Percentiles rank a stretch among this genome's conserved stretches.
These are phyloP conservation scores for Bipolaris zeicola DNA, from an alignment of 2,329 filamentous ascomycete species.

Conservation along the genomic window DNA sequence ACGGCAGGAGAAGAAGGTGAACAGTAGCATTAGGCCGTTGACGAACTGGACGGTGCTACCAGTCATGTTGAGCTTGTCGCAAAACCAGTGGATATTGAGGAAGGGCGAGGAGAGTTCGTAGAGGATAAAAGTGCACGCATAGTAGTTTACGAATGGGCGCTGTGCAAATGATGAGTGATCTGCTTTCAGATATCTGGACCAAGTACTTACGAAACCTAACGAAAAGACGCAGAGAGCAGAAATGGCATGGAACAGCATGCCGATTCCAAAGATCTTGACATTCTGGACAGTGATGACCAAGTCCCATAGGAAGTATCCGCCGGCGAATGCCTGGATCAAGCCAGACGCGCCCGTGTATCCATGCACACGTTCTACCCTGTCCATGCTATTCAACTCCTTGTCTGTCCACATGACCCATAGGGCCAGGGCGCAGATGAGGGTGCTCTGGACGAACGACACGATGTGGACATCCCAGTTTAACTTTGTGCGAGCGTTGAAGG, in stretches of 20 bases:
- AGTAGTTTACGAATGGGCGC: conserved; percentile 85
- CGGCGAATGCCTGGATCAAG: conserved; percentile 75
- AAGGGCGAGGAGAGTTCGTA: conserved; percentile 88
- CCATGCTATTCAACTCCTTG: conserved; percentile 69
- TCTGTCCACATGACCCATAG: conserved; percentile 73
- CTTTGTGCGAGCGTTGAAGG: conserved; percentile 66
- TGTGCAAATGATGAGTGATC: conserved; percentile 43
- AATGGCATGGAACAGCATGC: conserved; percentile 77
- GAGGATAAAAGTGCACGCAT: conserved; percentile 79
- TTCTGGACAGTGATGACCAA: conserved; percentile 71
- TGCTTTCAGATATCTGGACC: neutral
- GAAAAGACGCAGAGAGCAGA: conserved; percentile 75
- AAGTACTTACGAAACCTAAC: conserved; percentile 73
- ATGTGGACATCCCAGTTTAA: conserved; percentile 88
- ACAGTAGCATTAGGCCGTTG: conserved; percentile 74
- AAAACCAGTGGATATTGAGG: conserved; percentile 90
- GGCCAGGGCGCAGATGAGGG: conserved; percentile 73
- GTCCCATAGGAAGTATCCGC: conserved; percentile 87
- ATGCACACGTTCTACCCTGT: conserved; percentile 72
- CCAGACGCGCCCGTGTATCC: conserved; percentile 75
- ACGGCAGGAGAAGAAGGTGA: conserved; percentile 77
- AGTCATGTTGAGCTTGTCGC: conserved; percentile 82
- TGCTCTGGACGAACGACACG: conserved; percentile 79
- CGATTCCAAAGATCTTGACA: conserved; percentile 74
- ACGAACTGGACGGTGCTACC: conserved; percentile 74